A percentile compares a stretch with the other conserved stretches of the same genome.
Conservation (phyloP, 108 stramenopile genomes). For the Skeletonema potamos region DNA sequence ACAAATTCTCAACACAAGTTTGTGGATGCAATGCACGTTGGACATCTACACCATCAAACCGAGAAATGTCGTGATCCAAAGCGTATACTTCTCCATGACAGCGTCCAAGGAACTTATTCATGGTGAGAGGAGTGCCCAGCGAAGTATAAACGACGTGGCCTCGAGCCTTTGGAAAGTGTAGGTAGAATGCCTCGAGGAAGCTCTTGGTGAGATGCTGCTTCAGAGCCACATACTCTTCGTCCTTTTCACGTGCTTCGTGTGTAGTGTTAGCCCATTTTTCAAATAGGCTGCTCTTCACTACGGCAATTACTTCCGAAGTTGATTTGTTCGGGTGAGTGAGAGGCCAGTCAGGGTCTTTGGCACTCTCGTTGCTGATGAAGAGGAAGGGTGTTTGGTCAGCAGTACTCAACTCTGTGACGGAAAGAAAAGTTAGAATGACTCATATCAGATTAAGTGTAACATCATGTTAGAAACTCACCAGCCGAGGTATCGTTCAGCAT, state of each 20-base stretch:
- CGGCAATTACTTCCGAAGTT: constrained; percentile 42
- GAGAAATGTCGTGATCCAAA: constrained; percentile 22
- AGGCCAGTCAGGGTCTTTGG: constrained; percentile 43
- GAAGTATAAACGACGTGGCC: constrained; percentile 41
- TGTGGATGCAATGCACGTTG: constrained; percentile 37
- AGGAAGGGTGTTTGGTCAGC: constrained; percentile 49
- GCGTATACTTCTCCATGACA: constrained; percentile 35
- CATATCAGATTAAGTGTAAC: neutral
- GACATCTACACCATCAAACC: constrained; percentile 22
- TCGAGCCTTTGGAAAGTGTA: constrained; percentile 31
- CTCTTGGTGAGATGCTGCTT: constrained; percentile 21
- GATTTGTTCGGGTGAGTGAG: constrained; percentile 22
- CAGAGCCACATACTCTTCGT: constrained; percentile 32
- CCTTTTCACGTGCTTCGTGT: constrained; percentile 15
- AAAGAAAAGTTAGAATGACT: neutral
- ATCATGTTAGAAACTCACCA: neutral
- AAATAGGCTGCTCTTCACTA: constrained; percentile 39
- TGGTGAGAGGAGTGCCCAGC: constrained; percentile 48
- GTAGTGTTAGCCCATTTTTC: constrained; percentile 37
- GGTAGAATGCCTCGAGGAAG: constrained; percentile 32
- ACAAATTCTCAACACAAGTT: constrained; percentile 18
- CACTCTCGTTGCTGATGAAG: constrained; percentile 50
- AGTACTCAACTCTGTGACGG: neutral
- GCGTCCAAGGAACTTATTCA: constrained; percentile 45
- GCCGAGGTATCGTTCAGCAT: constrained; percentile 5